Conservation (phyloP, 1,139 yeast species). For the Saccharomycopsis crataegensis region DNA sequence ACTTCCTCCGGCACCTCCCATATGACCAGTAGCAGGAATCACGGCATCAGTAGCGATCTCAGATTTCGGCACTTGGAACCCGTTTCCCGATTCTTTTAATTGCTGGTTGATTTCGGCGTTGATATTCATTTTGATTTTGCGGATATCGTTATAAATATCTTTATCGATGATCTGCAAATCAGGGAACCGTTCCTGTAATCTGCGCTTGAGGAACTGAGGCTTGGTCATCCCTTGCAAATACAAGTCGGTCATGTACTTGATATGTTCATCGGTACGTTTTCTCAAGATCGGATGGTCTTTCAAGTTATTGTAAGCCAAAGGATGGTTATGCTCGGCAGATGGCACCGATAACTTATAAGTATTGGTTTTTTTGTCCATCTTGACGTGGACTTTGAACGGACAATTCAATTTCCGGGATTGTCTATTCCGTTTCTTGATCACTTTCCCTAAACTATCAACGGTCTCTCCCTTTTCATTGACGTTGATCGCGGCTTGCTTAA, state of each 20-base stretch:
- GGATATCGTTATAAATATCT: slow-evolving; percentile 19
- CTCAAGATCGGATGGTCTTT: slow-evolving; percentile 18
- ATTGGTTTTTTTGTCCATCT: slow-evolving; percentile 13
- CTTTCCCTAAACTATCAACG: not conserved
- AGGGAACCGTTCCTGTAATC: slow-evolving; percentile 16
- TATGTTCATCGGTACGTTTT: slow-evolving; percentile 16
- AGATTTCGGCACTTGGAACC: too few relatives aligned
- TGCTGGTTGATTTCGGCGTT: slow-evolving; percentile 1
- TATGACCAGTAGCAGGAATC: too few relatives aligned
- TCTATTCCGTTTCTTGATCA: slow-evolving; percentile 13
- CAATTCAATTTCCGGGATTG: slow-evolving; percentile 15
- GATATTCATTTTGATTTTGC: slow-evolving; percentile 15
- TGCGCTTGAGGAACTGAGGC: slow-evolving; percentile 14
- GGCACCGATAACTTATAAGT: slow-evolving; percentile 15
- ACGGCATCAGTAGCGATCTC: too few relatives aligned
- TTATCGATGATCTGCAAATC: slow-evolving; percentile 18
- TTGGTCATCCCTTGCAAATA: slow-evolving; percentile 14
- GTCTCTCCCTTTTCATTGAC: not conserved
- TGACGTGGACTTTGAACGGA: slow-evolving; percentile 17
- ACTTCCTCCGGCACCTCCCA: too few relatives aligned
- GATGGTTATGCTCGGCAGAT: slow-evolving; percentile 14
- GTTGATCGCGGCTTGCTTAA: not conserved
- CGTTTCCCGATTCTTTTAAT: too few relatives aligned
- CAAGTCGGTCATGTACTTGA: slow-evolving; percentile 10
- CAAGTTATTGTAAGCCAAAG: slow-evolving; percentile 5